Conservation (phyloP, 202 grass and related monocot species). For the Digitaria exilis region DNA sequence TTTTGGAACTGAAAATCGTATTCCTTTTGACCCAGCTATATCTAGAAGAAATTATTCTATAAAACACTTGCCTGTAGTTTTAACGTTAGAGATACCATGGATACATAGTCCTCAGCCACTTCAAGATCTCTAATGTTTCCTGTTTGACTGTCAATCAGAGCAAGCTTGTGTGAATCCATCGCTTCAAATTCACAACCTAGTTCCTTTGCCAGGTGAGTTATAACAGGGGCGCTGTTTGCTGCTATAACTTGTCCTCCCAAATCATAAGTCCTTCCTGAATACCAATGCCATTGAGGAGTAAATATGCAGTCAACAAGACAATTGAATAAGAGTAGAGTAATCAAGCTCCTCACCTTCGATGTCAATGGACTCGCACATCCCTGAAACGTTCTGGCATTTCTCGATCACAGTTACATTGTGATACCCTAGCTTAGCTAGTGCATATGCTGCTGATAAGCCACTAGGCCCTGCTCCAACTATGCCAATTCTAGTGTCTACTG, state of each 20-base stretch:
- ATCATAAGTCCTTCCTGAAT: slow-evolving; percentile 67
- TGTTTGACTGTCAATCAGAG: slow-evolving; percentile 66
- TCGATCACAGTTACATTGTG: slow-evolving; percentile 67
- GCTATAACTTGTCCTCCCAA: slow-evolving; percentile 83
- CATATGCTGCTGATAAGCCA: slow-evolving; percentile 67
- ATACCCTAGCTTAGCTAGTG: slow-evolving; percentile 75
- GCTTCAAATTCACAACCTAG: slow-evolving; percentile 73
- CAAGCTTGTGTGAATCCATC: slow-evolving; percentile 76
- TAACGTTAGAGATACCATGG: slow-evolving; percentile 67
- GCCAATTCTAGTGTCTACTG: slow-evolving; percentile 56
- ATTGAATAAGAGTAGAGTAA: not conserved
- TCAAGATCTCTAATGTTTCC: slow-evolving; percentile 66
- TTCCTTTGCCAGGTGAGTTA: slow-evolving; percentile 78
- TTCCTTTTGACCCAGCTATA: slow-evolving; percentile 12
- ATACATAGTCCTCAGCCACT: slow-evolving; percentile 77
- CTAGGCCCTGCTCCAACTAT: slow-evolving; percentile 71
- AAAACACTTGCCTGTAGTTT: slow-evolving; percentile 56
- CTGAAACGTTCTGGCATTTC: slow-evolving; percentile 64
- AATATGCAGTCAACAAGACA: not conserved
- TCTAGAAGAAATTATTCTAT: not conserved
- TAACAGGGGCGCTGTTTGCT: slow-evolving; percentile 79
- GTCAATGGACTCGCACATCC: slow-evolving; percentile 76
- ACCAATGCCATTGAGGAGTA: slow-evolving; percentile 11
- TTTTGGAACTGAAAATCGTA: not conserved
- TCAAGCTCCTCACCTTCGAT: slow-evolving; percentile 53